Evolutionary conservation across 2,329 filamentous ascomycete genomes (phyloP).

Genomic region (Cytospora mali): DNA sequence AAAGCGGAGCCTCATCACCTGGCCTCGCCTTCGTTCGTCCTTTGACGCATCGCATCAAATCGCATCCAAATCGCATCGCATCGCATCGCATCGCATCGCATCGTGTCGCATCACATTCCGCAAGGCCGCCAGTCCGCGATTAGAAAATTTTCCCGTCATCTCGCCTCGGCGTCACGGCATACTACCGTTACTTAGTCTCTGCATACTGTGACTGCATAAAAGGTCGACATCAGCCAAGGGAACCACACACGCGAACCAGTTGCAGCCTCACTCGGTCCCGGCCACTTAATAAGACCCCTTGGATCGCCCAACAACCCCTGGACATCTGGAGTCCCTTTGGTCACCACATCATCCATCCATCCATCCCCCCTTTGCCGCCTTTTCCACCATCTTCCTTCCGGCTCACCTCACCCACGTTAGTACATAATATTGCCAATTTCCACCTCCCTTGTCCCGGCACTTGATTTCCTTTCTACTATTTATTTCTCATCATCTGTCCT

Average conservation of each 20-base stretch:
- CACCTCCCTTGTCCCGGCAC: constrained; percentile 10
- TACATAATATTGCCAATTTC: constrained; percentile 29
- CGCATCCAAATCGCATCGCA: background rate
- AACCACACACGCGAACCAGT: background rate
- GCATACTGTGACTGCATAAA: background rate
- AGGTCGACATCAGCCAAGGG: background rate
- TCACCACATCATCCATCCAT: constrained; percentile 5
- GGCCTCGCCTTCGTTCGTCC: constrained; percentile 22
- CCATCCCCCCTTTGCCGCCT: constrained; percentile 24
- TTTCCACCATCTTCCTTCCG: constrained; percentile 30
- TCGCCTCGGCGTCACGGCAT: constrained; percentile 7
- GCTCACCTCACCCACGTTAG: constrained; percentile 22
- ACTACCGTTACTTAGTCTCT: background rate
- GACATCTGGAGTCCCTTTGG: background rate
- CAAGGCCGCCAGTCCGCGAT: background rate
- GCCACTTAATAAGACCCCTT: constrained; percentile 2
- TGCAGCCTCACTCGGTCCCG: background rate
- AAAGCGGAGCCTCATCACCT: constrained; percentile 29
- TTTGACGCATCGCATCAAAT: constrained; percentile 8
- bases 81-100: background rate
- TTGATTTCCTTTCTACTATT: background rate
- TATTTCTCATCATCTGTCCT: constrained; percentile 13
- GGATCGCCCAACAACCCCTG: constrained; percentile 1
- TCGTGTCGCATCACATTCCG: constrained; percentile 2
- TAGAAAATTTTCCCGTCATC: background rate